A percentile compares a stretch with the other conserved stretches of the same genome.
phyloP scores from a whole-genome alignment of 306 rosid species.

The Cicer judaicum region DNA sequence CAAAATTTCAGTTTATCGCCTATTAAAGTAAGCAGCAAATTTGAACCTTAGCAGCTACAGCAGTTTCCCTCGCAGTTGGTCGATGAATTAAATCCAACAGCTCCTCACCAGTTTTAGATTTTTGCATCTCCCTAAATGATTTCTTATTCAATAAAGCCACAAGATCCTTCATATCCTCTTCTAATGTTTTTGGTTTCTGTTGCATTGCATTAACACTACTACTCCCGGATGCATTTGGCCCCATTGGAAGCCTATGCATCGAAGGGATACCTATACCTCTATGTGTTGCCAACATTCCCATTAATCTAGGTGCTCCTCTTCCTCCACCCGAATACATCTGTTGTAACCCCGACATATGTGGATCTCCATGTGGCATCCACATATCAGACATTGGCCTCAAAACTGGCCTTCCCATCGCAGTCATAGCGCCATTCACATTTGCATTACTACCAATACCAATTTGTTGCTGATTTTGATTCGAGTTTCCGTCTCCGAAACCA shows the following conservation, averaged over 20 bases:
- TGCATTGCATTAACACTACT: slow-evolving; percentile 55
- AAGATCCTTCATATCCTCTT: slow-evolving; percentile 89
- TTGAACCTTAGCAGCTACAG: slow-evolving; percentile 92
- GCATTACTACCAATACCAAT: slow-evolving; percentile 33
- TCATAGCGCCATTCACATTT: slow-evolving; percentile 64
- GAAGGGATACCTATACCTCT: slow-evolving; percentile 72
- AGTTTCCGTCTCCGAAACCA: slow-evolving; percentile 56
- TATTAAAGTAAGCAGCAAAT: slow-evolving; percentile 21
- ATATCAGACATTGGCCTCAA: slow-evolving; percentile 68
- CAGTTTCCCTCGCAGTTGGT: slow-evolving; percentile 95
- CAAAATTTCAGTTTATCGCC: slow-evolving; percentile 1
- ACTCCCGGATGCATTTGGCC: slow-evolving; percentile 56
- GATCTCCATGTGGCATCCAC: slow-evolving; percentile 81
- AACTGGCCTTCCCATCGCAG: slow-evolving; percentile 66
- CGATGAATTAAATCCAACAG: slow-evolving; percentile 93
- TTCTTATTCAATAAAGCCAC: slow-evolving; percentile 92
- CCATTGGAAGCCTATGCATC: slow-evolving; percentile 70
- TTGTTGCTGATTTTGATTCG: slow-evolving; percentile 62
- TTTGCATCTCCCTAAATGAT: slow-evolving; percentile 78
- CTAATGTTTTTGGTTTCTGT: slow-evolving; percentile 64
- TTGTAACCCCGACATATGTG: slow-evolving; percentile 59
- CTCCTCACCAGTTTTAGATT: slow-evolving; percentile 95
- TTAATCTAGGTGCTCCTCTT: slow-evolving; percentile 65
- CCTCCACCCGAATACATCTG: slow-evolving; percentile 71
- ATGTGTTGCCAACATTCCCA: slow-evolving; percentile 70